Evolutionary conservation across 768 basidiomycete species (phyloP).

Genomic region (Leucocoprinus sp.): DNA sequence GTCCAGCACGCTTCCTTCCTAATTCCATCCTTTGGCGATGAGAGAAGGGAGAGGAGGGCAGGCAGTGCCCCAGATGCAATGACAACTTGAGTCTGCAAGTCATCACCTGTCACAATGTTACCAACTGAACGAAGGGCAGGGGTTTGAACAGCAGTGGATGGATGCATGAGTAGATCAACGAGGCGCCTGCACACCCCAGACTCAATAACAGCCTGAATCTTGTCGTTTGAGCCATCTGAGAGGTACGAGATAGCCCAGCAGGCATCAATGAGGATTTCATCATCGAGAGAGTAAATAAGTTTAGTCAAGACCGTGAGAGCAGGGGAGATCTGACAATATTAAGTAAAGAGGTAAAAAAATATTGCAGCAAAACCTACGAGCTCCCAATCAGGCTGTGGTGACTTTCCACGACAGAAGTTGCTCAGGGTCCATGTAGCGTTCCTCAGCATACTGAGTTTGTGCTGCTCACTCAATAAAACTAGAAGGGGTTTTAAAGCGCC

Average conservation of each 20-base stretch:
- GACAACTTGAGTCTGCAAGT: constrained; percentile 98
- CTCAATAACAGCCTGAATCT: constrained; percentile 99
- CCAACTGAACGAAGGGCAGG: constrained; percentile 97
- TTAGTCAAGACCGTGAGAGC: constrained; percentile 96
- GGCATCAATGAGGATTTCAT: constrained; percentile 98
- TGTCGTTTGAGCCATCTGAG: constrained; percentile 97
- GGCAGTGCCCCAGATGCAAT: constrained; percentile 97
- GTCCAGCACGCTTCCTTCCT: constrained; percentile 99
- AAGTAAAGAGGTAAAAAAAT: constrained; percentile 11
- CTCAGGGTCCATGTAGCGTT: constrained; percentile 99
- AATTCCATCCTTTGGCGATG: constrained; percentile 97
- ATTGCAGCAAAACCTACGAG: constrained; percentile 46
- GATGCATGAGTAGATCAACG: constrained; percentile 94
- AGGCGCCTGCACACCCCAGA: constrained; percentile 95
- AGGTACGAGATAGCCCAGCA: constrained; percentile 99
- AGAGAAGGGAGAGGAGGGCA: constrained; percentile 85
- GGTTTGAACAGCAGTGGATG: constrained; percentile 92
- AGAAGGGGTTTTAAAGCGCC: constrained; percentile 92
- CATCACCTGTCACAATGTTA: constrained; percentile 98
- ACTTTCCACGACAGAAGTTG: constrained; percentile 98
- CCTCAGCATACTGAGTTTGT: constrained; percentile 97
- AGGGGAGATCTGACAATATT: constrained; percentile 76
- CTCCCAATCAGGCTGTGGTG: constrained; percentile 97
- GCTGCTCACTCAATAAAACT: constrained; percentile 85
- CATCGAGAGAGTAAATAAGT: constrained; percentile 96